Evolutionary conservation across 805 yeast genomes (phyloP), one percentile per base, ranked within the genome.

Genomic region (Metschnikowia reukaufii): DNA sequence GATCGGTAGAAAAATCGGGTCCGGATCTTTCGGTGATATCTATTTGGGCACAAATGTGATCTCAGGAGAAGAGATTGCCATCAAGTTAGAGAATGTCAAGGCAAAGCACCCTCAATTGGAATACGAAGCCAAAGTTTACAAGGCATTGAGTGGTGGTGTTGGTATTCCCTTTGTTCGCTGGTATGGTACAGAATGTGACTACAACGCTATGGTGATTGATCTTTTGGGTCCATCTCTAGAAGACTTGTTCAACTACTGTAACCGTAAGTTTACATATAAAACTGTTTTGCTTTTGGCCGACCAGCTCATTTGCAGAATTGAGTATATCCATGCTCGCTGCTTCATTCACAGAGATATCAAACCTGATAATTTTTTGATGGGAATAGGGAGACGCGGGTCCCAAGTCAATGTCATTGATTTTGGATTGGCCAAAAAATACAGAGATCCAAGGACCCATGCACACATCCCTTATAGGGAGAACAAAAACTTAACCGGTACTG

Each of bases 21-120:
- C 94, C 34, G 99, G 99, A 16, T 91, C 97, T 9, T 92, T 92
- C 67, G 99, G 99, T 49, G 99, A 94, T 65, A 94, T 92, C 58
- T 94, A 94, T 68, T 77, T 90, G 55, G 88, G 96, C 10, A 88
- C 96, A 20, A 94, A 92, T 70, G 82, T 94, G 66, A 88, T 92
- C 40, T 86, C 95, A 35, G 97, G 98, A 35, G 98, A 94, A 67
- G 97, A 92, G 67, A 97, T 94, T 44, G 99, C 98, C 56, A 92
- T 92, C 74, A 92, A 92, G 67, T 76, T 92, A 52, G 99, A 92
- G 65, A 84, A 87, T 54, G 82, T 87, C 44, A 77, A 85, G 48
- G 96, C 98, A 2, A 88, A 89, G 63, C 98, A 94, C 65, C 98
- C 99, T 1, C 99, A 92, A 70, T 77, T 92, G 56, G 97, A 92